Conservation (phyloP, 495 filamentous ascomycete genomes). For the Penicillium verhagenii region DNA sequence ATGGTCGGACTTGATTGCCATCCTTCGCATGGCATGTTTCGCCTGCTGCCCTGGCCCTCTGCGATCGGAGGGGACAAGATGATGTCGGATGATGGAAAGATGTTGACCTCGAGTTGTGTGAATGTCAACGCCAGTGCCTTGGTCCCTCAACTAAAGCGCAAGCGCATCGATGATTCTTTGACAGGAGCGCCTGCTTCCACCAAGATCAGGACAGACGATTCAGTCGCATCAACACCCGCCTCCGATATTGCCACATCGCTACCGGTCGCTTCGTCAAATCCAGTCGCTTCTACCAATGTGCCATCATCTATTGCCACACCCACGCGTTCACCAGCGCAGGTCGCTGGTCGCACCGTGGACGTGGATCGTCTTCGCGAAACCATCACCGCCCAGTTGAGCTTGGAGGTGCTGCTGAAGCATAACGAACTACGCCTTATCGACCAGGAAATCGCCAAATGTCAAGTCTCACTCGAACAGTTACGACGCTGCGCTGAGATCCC, state of each 20-base stretch:
- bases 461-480: conserved; percentile 91
- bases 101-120: conserved; percentile 34
- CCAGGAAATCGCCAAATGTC: conserved; percentile 94
- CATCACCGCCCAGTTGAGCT: conserved; percentile 80
- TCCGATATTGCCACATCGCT: conserved; percentile 1
- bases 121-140: conserved; percentile 40
- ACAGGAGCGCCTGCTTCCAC: conserved; percentile 33
- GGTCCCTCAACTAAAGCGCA: conserved; percentile 53
- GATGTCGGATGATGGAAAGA: conserved; percentile 47
- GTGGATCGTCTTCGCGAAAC: conserved; percentile 58
- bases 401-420: conserved; percentile 93
- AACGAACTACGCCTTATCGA: conserved; percentile 91
- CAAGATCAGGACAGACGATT: conserved; percentile 32
- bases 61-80: conserved; percentile 55
- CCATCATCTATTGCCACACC: conserved; percentile 12
- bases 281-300: conserved; percentile 1
- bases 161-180: conserved; percentile 44
- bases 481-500: conserved; percentile 88
- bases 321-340: conserved; percentile 18
- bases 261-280: conserved; percentile 2
- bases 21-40: conserved; percentile 53
- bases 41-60: conserved; percentile 54
- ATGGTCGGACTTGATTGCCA: neutral
- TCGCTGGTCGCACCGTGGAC: conserved; percentile 26
- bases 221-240: neutral